Conservation (phyloP, 2,329 filamentous ascomycete genomes). For the Neopestalotiopsis clavispora region DNA sequence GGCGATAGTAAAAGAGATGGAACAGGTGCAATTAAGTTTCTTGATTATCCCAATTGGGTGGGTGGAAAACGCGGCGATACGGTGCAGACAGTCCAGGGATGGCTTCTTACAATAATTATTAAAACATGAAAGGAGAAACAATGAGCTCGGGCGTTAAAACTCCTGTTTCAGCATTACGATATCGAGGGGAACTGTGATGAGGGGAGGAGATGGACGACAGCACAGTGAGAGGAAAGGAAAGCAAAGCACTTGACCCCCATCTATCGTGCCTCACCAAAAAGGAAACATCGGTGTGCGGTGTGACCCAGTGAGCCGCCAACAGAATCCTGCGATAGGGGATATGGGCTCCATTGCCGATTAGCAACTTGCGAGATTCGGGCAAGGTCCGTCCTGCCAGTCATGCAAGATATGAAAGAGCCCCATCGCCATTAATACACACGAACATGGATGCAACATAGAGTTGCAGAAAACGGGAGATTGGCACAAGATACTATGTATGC, state of each 20-base stretch:
- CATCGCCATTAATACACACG: constrained; percentile 5
- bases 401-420: constrained; percentile 13
- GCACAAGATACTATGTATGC: background rate
- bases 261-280: background rate
- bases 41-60: background rate
- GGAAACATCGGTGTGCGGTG: constrained; percentile 12
- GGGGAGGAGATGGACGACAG: background rate
- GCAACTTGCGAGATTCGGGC: constrained; percentile 14
- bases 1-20: background rate
- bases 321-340: background rate
- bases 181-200: background rate
- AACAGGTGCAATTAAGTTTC: background rate
- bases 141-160: background rate
- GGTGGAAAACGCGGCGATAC: background rate
- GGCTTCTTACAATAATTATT: constrained; percentile 1
- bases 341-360: background rate
- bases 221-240: background rate
- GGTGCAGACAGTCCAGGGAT: background rate
- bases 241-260: background rate
- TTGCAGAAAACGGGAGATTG: constrained; percentile 8
- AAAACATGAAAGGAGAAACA: background rate
- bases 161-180: constrained; percentile 9
- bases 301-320: background rate
- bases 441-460: background rate
- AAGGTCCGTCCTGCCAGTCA: constrained; percentile 3